Base-by-base conservation (phyloP, 2,329 filamentous ascomycete species). In the Fusarium sp. region DNA sequence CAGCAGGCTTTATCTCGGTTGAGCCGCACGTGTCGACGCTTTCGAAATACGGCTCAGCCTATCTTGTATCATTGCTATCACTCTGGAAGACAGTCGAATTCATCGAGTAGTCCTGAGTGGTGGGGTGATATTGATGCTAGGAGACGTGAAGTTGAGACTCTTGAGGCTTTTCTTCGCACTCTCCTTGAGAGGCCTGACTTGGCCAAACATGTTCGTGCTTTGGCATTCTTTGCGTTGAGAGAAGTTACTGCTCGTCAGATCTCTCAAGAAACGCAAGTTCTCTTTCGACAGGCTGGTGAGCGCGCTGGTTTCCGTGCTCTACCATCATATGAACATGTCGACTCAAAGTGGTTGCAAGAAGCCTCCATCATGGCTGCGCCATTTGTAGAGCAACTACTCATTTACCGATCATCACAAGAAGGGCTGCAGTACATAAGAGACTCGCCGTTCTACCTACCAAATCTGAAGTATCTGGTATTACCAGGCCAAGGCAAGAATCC, bases 291-390 rank as follows among this genome's bases (percentile, higher is more conserved):
- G 27, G 75, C 75, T 44, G 73, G 75, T 4, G 72, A 74, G 46
- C 69, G 70, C 4, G 73, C 70, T 55, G 75, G 75, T 20, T 77
- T 77, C 27, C 70, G 72, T n/a, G 66, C 75, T 38, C 54, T 77
- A 0, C n/a, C 55, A 10, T 66, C 75, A 3, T 77, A 77, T 45
- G 54, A 70, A 27, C 65, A 73, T 59, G 73, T 77, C 11, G 75
- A 77, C 9, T 63, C 73, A n/a, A 77, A 74, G 42, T 77, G 75
- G 75, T 41, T 77, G 4, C 75, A 77, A 54, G 75, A 77, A 45
- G 73, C 73, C 10, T 63, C 73, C n/a, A 76, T 77, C n/a, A 76
- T 77, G 75, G 75, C 72, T 11, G 70, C 72, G 3, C 75, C 75
- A 2, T 77, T 74, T 30, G 60, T 76, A 7, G 75, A 77, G 27